Evolutionary conservation across 2,329 filamentous ascomycete genomes (phyloP).

Genomic region (Calonectria ilicicola): DNA sequence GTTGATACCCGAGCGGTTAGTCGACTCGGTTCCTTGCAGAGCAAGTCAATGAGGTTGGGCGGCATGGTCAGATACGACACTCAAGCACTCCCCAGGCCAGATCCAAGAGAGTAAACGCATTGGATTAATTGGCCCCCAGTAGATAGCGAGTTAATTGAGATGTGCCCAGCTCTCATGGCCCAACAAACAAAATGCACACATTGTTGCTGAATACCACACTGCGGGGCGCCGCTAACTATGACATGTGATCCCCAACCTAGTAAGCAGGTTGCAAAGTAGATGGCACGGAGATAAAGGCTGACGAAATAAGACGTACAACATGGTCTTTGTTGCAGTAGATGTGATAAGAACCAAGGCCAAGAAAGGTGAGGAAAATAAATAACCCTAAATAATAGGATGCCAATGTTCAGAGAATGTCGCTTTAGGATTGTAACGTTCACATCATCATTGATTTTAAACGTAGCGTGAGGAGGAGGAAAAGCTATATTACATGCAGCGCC

Average conservation of each 20-base stretch:
- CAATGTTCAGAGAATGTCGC: too few species aligned
- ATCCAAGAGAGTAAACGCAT: not conserved
- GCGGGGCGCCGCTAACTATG: not conserved
- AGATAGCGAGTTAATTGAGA: not conserved
- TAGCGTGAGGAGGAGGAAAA: too few species aligned
- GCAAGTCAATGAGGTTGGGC: conserved; percentile 10
- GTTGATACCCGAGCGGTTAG: conserved; percentile 34
- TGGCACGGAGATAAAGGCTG: too few species aligned
- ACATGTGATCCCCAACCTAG: not conserved
- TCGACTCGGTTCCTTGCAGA: conserved; percentile 13
- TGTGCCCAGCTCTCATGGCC: not conserved
- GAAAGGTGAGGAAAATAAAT: too few species aligned
- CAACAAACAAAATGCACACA: not conserved
- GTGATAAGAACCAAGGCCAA: too few species aligned
- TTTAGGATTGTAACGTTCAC: too few species aligned
- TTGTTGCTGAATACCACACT: not conserved
- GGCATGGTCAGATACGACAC: not conserved
- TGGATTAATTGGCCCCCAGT: not conserved
- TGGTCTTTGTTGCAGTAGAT: too few species aligned
- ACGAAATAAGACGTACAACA: too few species aligned
- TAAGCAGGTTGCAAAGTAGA: too few species aligned
- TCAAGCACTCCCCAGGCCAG: not conserved
- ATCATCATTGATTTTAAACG: too few species aligned
- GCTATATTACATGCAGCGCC: too few species aligned
- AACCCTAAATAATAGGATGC: too few species aligned